phyloP scores from a whole-genome alignment of 495 filamentous ascomycete species.

The Penicillium argentinense region DNA sequence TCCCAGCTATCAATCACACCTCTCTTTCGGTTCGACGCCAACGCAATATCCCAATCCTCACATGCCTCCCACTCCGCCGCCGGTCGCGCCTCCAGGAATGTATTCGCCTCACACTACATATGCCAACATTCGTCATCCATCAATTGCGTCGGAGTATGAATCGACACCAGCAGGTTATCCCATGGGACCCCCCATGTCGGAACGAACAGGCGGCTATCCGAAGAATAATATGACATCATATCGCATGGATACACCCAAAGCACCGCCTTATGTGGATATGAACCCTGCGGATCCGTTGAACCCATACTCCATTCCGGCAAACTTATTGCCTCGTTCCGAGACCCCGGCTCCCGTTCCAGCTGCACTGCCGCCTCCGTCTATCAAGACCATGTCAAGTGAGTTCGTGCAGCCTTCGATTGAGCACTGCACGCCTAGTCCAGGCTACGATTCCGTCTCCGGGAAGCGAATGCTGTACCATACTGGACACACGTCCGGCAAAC shows the following conservation, averaged over 20 bases:
- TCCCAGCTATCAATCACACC: conserved; percentile 38
- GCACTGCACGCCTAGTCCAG: conserved; percentile 21
- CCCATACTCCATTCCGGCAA: conserved; percentile 28
- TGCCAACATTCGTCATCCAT: conserved; percentile 41
- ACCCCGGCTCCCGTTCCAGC: conserved; percentile 24
- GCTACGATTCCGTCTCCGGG: conserved; percentile 25
- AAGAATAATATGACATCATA: conserved; percentile 31
- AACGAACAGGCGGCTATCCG: conserved; percentile 25
- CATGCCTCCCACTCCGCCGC: conserved; percentile 46
- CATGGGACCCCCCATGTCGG: conserved; percentile 26
- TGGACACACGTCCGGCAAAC: conserved; percentile 30
- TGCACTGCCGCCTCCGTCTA: conserved; percentile 26
- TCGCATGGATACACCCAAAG: conserved; percentile 31
- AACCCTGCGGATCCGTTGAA: conserved; percentile 26
- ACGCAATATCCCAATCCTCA: conserved; percentile 47
- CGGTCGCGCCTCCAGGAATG: conserved; percentile 39
- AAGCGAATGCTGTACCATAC: conserved; percentile 38
- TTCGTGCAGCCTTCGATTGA: conserved; percentile 27
- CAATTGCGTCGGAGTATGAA: conserved; percentile 38
- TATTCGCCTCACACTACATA: conserved; percentile 47
- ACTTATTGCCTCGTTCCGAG: conserved; percentile 22
- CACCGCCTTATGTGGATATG: conserved; percentile 26
- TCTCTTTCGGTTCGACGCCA: conserved; percentile 44
- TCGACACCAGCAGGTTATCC: conserved; percentile 29
- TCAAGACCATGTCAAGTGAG: conserved; percentile 26